These are phyloP conservation scores for Neopestalotiopsis clavispora DNA, from an alignment of 2,329 filamentous ascomycete species.

Conservation along the genomic window DNA sequence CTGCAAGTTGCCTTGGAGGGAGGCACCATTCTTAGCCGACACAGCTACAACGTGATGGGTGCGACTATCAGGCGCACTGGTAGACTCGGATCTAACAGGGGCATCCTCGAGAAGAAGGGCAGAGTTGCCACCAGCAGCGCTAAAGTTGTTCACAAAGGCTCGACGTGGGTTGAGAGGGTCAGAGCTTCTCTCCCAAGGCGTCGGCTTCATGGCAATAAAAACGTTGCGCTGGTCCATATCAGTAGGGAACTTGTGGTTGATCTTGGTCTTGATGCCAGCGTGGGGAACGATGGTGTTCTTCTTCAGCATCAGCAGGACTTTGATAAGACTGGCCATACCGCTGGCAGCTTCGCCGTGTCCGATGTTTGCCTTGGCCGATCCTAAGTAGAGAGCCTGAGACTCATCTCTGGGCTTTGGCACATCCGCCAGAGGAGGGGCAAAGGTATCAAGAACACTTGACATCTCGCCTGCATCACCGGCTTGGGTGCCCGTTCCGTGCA, in stretches of 20 bases:
- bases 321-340: constrained; percentile 29
- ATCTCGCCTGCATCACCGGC: constrained; percentile 72
- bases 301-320: constrained; percentile 29
- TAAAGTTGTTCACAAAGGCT: constrained; percentile 57
- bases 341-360: constrained; percentile 49
- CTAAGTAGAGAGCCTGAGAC: constrained; percentile 47
- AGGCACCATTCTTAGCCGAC: constrained; percentile 52
- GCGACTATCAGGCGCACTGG: constrained; percentile 47
- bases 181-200: constrained; percentile 37
- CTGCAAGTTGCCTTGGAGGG: constrained; percentile 60
- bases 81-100: background rate
- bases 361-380: constrained; percentile 52
- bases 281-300: constrained; percentile 48
- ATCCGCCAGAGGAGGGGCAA: constrained; percentile 49
- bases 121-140: constrained; percentile 55
- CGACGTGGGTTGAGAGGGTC: constrained; percentile 30
- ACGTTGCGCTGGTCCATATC: constrained; percentile 47
- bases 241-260: constrained; percentile 48
- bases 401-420: constrained; percentile 29
- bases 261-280: constrained; percentile 49
- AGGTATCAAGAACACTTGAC: constrained; percentile 62
- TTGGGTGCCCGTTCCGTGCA: constrained; percentile 75
- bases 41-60: constrained; percentile 50
- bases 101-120: constrained; percentile 29
- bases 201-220: constrained; percentile 41